These are phyloP conservation scores for Claviceps purpurea DNA, from an alignment of 2,329 filamentous ascomycete genomes.

Conservation along the genomic window DNA sequence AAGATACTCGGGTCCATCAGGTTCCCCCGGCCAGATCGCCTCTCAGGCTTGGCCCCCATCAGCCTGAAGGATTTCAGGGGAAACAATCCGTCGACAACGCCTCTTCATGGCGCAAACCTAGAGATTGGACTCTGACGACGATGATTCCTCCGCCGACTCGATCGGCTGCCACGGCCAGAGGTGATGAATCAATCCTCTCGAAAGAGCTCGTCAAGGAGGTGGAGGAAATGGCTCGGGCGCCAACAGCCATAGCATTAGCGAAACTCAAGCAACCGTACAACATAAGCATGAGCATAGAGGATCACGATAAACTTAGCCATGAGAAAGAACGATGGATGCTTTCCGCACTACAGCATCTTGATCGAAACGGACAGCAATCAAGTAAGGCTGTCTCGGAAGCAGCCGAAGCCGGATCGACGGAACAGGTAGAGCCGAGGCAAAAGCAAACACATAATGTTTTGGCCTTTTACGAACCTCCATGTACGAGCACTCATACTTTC, in stretches of 20 bases:
- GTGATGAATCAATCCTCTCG: neutral
- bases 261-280: conserved; percentile 7
- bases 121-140: neutral
- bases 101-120: conserved; percentile 2
- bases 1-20: neutral
- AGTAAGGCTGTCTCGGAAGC: neutral
- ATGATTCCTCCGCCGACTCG: neutral
- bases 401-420: neutral
- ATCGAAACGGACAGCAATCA: conserved; percentile 13
- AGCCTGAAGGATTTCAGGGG: neutral
- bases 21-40: conserved; percentile 2
- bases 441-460: conserved; percentile 21
- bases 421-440: conserved; percentile 1
- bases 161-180: neutral
- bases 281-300: neutral
- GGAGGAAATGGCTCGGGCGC: conserved; percentile 5
- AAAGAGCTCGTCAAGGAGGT: conserved; percentile 3
- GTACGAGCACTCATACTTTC: conserved; percentile 17
- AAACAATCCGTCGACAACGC: conserved; percentile 1
- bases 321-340: conserved; percentile 38
- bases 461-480: conserved; percentile 37
- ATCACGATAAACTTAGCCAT: conserved; percentile 13
- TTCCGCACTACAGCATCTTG: conserved; percentile 37
- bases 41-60: neutral
- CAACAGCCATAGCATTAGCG: conserved; percentile 7